Conservation (phyloP, 768 basidiomycete species). For the Lactarius sanguifluus region DNA sequence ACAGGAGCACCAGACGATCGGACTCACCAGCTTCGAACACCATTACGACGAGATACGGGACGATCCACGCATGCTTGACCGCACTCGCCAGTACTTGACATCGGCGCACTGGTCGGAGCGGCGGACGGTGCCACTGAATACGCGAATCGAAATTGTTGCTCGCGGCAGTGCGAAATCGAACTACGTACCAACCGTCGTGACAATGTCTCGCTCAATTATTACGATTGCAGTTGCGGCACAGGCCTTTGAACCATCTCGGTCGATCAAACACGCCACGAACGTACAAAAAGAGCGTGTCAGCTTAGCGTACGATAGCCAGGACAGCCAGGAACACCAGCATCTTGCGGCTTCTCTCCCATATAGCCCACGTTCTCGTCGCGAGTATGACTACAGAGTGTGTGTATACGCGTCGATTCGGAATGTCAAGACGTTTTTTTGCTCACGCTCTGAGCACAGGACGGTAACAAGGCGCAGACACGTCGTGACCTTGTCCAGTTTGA, state of each 20-base stretch:
- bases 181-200: constrained; percentile 6
- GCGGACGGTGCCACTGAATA: not conserved
- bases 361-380: constrained; percentile 35
- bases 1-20: not conserved
- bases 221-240: constrained; percentile 5
- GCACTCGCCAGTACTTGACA: constrained; percentile 9
- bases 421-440: not conserved
- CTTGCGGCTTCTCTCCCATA: constrained; percentile 32
- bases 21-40: constrained; percentile 22
- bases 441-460: constrained; percentile 17
- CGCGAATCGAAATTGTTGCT: not conserved
- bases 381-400: constrained; percentile 30
- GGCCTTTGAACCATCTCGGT: not conserved
- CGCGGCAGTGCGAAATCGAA: not conserved
- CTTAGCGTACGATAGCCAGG: constrained; percentile 1
- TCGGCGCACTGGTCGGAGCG: not conserved
- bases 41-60: constrained; percentile 11
- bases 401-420: no score
- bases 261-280: not conserved
- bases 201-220: not conserved
- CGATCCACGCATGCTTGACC: constrained; percentile 7
- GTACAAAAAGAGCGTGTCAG: not conserved
- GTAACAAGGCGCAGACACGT: constrained; percentile 10
- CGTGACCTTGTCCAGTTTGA: not conserved
- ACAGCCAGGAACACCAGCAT: constrained; percentile 17